These are phyloP conservation scores for Candida glaebosa DNA, from an alignment of 805 yeast genomes.

Conservation along the genomic window DNA sequence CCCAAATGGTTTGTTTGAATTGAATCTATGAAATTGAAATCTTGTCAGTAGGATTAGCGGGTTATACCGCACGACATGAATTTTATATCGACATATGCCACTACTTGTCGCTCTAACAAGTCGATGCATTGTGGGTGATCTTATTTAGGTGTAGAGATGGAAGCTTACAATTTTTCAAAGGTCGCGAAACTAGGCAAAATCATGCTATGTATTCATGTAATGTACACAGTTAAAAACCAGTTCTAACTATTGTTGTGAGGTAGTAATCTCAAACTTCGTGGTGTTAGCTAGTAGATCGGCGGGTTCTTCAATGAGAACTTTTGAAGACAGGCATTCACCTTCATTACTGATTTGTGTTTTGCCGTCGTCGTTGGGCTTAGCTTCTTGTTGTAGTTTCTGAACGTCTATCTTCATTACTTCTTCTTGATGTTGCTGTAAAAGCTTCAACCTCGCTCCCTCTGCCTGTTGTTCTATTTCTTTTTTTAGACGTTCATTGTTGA, in stretches of 20 bases:
- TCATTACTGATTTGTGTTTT: no score
- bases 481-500: constrained; percentile 2
- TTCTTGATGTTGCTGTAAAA: neutral
- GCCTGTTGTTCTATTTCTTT: neutral
- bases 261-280: neutral
- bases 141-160: neutral
- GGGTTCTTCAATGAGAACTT: no score
- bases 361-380: no score
- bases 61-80: neutral
- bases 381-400: neutral
- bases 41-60: neutral
- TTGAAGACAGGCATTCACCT: no score
- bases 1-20: neutral
- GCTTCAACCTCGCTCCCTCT: neutral
- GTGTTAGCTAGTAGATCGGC: neutral
- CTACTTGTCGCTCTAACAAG: neutral
- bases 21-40: neutral
- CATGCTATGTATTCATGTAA: neutral
- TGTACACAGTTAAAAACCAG: constrained; percentile 1
- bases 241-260: neutral
- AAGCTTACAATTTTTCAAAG: neutral
- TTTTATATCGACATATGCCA: neutral
- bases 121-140: neutral
- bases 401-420: neutral
- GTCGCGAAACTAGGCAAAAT: no score